Base-by-base conservation (phyloP, 2,329 filamentous ascomycete species). In the Fusarium sp. region DNA sequence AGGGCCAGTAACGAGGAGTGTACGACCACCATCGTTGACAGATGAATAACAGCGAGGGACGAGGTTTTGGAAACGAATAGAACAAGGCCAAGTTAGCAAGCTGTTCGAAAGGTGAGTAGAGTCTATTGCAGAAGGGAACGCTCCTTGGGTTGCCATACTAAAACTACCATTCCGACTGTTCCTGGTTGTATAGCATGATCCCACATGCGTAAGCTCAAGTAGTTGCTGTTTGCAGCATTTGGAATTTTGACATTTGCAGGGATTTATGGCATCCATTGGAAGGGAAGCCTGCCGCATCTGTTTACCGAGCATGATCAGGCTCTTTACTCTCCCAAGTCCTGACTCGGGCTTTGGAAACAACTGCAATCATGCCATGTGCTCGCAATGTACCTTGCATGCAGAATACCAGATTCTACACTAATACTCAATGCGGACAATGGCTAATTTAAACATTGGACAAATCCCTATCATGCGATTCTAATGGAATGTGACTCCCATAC, bases 41-140 rank as follows among this genome's bases (percentile, higher is more conserved):
- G 6, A 23, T 11, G 20, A 11, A 6, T 9, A 12, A 26, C 15
- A 30, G 20, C 6, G 4, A 37, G 17, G 6, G 20, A 26, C 4
- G 12, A 26, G 12, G 48, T 50, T 37, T 15, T 13, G 32, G 17
- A 15, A 18, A 37, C 20, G 17, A n/a, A 26, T 37, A 6, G 12
- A 15, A 5, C 12, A 7, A 6, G 5, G 23, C 1, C 6, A 3
- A 0, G 3, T 26, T 2, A 3, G 32, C 6, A 26, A 7, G 32
- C 18, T 6, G 17, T 15, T 7, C 12, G 18, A 3, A 8, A 6
- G 30, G 4, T 7, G 32, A 7, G 12, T 17, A 11, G 12, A 35
- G 15, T 18, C 15, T 35, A 5, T 18, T 13, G 15, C 15, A 12
- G 12, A n/a, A 7, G 4, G 17, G 11, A 4, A 18, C 2, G 20